Evolutionary conservation across 2,329 filamentous ascomycete genomes (phyloP).

Genomic region (Aspergillus novoparasiticus): DNA sequence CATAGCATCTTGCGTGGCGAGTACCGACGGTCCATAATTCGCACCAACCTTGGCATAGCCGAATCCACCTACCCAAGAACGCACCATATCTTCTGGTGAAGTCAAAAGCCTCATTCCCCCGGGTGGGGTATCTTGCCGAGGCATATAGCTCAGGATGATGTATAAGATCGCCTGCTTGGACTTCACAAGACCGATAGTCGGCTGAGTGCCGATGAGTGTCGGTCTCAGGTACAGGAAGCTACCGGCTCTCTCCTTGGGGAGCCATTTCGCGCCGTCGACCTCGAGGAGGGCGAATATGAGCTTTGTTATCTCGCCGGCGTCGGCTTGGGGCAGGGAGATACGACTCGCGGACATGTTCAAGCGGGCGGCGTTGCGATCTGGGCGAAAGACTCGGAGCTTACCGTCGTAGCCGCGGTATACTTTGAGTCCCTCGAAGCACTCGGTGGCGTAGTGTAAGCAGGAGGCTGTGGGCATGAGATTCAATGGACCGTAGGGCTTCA

Average conservation of each 20-base stretch:
- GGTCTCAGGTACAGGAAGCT: conserved; percentile 78
- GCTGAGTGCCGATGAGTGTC: conserved; percentile 77
- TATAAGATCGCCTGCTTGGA: conserved; percentile 10
- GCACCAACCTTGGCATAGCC: conserved; percentile 87
- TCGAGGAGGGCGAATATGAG: conserved; percentile 64
- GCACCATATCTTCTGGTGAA: conserved; percentile 74
- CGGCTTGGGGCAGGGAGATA: conserved; percentile 72
- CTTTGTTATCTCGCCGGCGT: conserved; percentile 68
- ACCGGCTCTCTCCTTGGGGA: conserved; percentile 13
- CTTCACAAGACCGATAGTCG: conserved; percentile 68
- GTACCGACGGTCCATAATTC: conserved; percentile 81
- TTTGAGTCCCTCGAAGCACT: conserved; percentile 84
- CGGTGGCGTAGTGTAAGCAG: conserved; percentile 78
- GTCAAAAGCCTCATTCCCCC: conserved; percentile 57
- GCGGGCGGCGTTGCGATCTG: conserved; percentile 66
- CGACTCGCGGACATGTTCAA: conserved; percentile 57
- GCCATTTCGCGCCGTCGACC: conserved; percentile 30
- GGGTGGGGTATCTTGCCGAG: neutral
- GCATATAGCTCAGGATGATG: conserved; percentile 66
- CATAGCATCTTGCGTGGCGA: conserved; percentile 73
- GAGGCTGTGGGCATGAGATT: conserved; percentile 74
- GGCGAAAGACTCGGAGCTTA: conserved; percentile 70
- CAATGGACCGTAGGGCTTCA: conserved; percentile 73
- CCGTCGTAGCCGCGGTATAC: conserved; percentile 66
- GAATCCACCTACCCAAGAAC: conserved; percentile 87